Conservation (phyloP, 2,329 filamentous ascomycete genomes). For the Hymenoscyphus fructigenus region DNA sequence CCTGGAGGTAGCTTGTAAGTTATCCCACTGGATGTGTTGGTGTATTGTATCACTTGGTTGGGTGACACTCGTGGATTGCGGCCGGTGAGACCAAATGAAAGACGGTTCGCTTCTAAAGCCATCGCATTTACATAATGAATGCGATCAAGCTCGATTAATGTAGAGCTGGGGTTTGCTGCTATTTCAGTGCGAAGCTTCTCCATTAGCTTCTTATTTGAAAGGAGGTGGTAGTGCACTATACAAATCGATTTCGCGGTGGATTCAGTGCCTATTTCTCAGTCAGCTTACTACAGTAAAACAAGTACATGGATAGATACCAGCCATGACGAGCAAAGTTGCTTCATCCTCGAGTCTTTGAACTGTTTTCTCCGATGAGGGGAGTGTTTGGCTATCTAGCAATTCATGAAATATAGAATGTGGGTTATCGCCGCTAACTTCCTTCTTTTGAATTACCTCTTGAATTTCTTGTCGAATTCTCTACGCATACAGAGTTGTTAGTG, state of each 20-base stretch:
- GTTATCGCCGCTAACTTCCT: not conserved
- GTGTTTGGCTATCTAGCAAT: not conserved
- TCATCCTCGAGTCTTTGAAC: constrained; percentile 6
- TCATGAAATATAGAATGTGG: constrained; percentile 10
- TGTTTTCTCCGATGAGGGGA: constrained; percentile 8
- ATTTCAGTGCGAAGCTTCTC: constrained; percentile 13
- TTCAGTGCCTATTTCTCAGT: constrained; percentile 1
- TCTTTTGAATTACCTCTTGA: not conserved
- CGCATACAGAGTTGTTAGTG: not conserved
- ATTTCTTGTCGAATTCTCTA: constrained; percentile 10
- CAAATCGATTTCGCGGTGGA: constrained; percentile 7
- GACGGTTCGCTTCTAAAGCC: constrained; percentile 4
- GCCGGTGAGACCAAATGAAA: constrained; percentile 10
- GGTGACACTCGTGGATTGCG: constrained; percentile 4
- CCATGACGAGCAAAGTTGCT: constrained; percentile 9
- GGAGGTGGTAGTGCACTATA: constrained; percentile 30
- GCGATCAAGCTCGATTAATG: not conserved
- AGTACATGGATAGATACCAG: not conserved
- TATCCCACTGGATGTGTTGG: not conserved
- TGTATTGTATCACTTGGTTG: constrained; percentile 3
- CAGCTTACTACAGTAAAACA: not conserved
- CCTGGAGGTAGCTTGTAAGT: constrained; percentile 23
- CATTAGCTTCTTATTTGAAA: constrained; percentile 33
- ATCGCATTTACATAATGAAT: constrained; percentile 15
- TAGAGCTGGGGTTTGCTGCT: not conserved